phyloP scores from a whole-genome alignment of 805 yeast genomes.

The Saccharomycopsis schoenii region DNA sequence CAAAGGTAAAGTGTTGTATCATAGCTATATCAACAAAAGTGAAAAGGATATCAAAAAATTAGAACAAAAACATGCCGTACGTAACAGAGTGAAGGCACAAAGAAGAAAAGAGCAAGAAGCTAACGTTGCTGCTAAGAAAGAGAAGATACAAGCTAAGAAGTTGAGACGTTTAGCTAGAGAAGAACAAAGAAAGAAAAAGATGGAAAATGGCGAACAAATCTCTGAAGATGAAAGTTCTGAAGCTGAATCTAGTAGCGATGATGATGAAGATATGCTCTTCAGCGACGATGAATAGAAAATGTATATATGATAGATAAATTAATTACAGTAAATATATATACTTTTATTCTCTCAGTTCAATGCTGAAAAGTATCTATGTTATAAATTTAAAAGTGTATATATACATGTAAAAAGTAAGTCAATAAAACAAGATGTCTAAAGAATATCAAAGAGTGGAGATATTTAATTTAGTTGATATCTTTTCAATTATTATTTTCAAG shows the following conservation, averaged over 20 bases:
- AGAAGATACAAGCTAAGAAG: conserved; percentile 62
- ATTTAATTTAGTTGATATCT: neutral
- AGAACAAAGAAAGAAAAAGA: conserved; percentile 23
- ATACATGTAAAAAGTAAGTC: neutral
- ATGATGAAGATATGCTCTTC: conserved; percentile 6
- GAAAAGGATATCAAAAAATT: conserved; percentile 47
- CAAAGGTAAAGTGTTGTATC: conserved; percentile 80
- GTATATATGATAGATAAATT: neutral
- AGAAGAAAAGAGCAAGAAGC: conserved; percentile 73
- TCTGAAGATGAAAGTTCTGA: neutral
- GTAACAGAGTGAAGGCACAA: conserved; percentile 51
- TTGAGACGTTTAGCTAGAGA: conserved; percentile 53
- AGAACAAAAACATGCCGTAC: conserved; percentile 57
- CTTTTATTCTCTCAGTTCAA: neutral
- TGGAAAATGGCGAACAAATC: conserved; percentile 17
- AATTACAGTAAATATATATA: neutral
- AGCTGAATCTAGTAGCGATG: neutral
- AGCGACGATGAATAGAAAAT: conserved; percentile 3
- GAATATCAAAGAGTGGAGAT: neutral
- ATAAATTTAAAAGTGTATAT: neutral
- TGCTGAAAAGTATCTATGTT: neutral
- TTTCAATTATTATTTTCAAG: neutral
- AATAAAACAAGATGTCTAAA: neutral
- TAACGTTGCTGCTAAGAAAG: conserved; percentile 66
- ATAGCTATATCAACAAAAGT: conserved; percentile 57